Conservation (phyloP, 1,139 yeast species). For the Yamadazyma membranifaciens region DNA sequence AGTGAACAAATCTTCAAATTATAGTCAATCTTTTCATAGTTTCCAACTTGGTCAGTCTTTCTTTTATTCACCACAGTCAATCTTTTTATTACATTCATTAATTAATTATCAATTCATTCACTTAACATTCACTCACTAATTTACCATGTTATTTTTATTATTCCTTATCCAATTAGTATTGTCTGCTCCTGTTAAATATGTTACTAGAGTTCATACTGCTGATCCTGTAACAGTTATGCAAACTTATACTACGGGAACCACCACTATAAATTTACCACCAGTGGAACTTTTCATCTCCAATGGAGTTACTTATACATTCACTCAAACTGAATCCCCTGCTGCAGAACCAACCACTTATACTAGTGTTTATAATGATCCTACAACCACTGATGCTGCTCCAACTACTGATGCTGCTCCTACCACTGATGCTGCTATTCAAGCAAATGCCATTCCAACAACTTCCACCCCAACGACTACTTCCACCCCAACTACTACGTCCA, state of each 20-base stretch:
- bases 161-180: slow-evolving; percentile 21
- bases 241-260: slow-evolving; percentile 57
- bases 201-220: slow-evolving; percentile 68
- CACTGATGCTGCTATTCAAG: slow-evolving; percentile 2
- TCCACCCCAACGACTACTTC: slow-evolving; percentile 8
- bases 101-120: slow-evolving; percentile 4
- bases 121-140: not conserved
- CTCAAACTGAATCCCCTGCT: slow-evolving; percentile 40
- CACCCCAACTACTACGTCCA: slow-evolving; percentile 9
- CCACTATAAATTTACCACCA: slow-evolving; percentile 64
- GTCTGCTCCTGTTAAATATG: slow-evolving; percentile 37
- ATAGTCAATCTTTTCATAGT: slow-evolving; percentile 2
- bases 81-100: not conserved
- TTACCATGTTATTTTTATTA: slow-evolving; percentile 18
- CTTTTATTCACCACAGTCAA: too few species aligned
- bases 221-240: slow-evolving; percentile 52
- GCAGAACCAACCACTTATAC: slow-evolving; percentile 36
- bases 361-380: slow-evolving; percentile 18
- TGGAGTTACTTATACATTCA: slow-evolving; percentile 60
- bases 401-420: slow-evolving; percentile 7
- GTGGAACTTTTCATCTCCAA: slow-evolving; percentile 63
- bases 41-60: too few species aligned
- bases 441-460: slow-evolving; percentile 7
- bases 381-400: slow-evolving; percentile 9
- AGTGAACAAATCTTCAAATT: not conserved